These are phyloP conservation scores for Kwoniella heveanensis DNA, from an alignment of 768 basidiomycete species.

Conservation along the genomic window DNA sequence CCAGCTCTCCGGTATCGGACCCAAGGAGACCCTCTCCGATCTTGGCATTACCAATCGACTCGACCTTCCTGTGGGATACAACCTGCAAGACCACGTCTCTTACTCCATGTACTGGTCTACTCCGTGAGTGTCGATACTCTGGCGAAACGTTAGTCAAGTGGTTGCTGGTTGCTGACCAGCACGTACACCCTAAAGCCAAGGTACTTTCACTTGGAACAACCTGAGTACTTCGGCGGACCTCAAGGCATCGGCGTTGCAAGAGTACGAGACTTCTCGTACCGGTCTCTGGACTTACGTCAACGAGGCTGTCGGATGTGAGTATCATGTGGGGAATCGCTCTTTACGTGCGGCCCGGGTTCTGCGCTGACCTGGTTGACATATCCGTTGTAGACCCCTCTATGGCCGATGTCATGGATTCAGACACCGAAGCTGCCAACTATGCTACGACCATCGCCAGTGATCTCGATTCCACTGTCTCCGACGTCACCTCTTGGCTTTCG, in stretches of 20 bases:
- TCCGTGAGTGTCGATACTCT: no score
- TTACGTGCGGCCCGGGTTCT: no score
- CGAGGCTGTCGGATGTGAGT: conserved; percentile 49
- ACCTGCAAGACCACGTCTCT: conserved; percentile 69
- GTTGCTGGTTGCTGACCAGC: not conserved
- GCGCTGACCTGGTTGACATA: conserved; percentile 14
- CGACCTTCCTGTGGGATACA: conserved; percentile 72
- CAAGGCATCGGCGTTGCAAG: conserved; percentile 26
- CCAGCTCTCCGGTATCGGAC: conserved; percentile 73
- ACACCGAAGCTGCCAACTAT: conserved; percentile 32
- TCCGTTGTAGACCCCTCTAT: conserved; percentile 33
- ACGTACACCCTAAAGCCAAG: conserved; percentile 15
- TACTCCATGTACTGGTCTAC: conserved; percentile 50
- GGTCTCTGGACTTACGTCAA: conserved; percentile 52
- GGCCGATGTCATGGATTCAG: conserved; percentile 34
- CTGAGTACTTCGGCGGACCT: conserved; percentile 29
- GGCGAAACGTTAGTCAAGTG: no score
- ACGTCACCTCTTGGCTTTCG: conserved; percentile 41
- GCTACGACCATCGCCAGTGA: conserved; percentile 31
- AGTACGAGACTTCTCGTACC: conserved; percentile 32
- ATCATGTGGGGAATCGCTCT: no score
- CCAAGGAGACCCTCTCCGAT: conserved; percentile 62
- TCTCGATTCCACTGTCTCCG: conserved; percentile 27
- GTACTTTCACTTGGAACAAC: conserved; percentile 45
- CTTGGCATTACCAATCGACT: conserved; percentile 64